Percentiles rank a stretch among this genome's conserved stretches.
Evolutionary conservation across 768 basidiomycete genomes (phyloP).

Genomic region (Mycena leptocephala): DNA sequence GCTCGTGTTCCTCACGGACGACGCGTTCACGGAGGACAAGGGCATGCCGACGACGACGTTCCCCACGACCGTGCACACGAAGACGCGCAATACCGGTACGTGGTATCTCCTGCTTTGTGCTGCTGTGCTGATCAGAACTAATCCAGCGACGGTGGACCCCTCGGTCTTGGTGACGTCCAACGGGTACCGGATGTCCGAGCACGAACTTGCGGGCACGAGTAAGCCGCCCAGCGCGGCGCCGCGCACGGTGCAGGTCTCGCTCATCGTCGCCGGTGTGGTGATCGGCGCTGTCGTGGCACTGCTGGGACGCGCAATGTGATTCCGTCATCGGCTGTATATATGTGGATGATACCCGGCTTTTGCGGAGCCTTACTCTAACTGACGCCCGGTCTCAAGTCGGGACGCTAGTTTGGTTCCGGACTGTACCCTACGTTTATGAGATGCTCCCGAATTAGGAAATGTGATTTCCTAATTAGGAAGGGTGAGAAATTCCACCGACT

Average conservation of each 20-base stretch:
- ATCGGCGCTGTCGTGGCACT: neutral
- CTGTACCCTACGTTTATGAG: no score
- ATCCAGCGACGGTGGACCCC: neutral
- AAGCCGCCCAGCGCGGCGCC: neutral
- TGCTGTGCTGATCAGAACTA: neutral
- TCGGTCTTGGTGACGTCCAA: conserved; percentile 8
- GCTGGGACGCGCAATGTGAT: neutral
- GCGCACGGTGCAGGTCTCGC: neutral
- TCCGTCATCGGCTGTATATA: neutral
- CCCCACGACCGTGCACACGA: neutral
- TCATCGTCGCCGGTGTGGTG: neutral
- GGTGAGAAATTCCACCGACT: no score
- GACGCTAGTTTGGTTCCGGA: no score
- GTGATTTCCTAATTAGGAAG: no score
- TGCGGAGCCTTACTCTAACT: no score
- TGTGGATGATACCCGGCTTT: no score
- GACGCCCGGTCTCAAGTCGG: no score
- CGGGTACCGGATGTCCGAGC: conserved; percentile 2
- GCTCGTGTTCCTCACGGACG: no score
- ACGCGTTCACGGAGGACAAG: no score
- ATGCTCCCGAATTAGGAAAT: no score
- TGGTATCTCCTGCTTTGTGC: neutral
- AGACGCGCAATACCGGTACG: conserved; percentile 10
- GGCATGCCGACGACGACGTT: neutral
- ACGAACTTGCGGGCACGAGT: conserved; percentile 17